Base-by-base conservation (phyloP, 176 grass and related monocot species). In the Otatea glauca region DNA sequence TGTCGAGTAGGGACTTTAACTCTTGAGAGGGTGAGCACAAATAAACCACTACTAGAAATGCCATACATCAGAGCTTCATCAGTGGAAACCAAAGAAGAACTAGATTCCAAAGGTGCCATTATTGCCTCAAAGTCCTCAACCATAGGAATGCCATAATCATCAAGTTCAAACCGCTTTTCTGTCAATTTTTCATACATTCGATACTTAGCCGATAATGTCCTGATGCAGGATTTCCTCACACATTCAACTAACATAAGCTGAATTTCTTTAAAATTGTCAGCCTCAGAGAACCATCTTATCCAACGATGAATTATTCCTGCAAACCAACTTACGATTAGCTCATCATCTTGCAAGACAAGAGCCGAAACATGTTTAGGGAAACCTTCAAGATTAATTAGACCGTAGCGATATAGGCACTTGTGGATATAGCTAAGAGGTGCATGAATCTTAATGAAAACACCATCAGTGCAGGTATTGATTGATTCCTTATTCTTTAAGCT, bases 301-400 rank as follows among this genome's bases (percentile, higher is more conserved):
- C 96, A 98, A 80, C 93, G 86, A 61, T 80, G 76, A 84, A 93
- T 77, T 78, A 98, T 87, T 85, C 93, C 93, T 77, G 87, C 90
- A 93, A 98, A 98, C 93, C 96, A 98, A 83, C 81, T 98, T 76
- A 95, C 78, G 59, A 98, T 98, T 76, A 95, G 81, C 37, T 91
- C 92, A 68, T 98, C 93, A 70, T 98, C 96, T 95, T 98, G 96
- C 72, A 98, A 88, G n/a, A 95, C 50, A 48, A 98, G 91, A 14
- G 79, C 62, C 2, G 87, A 86, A 32, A 98, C 96, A 71, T 98
- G 93, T 58, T 74, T 95, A n/a, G 93, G 84, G 53, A 90, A 89
- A 55, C 96, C 96, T 92, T 95, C 89, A 16, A 88, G 75, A 81
- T 92, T 95, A 78, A 91, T 82, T 73, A 98, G 56, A 74, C 96